Base-by-base conservation (phyloP, 2,329 filamentous ascomycete genomes). In the Ophiosphaerella korrae region DNA sequence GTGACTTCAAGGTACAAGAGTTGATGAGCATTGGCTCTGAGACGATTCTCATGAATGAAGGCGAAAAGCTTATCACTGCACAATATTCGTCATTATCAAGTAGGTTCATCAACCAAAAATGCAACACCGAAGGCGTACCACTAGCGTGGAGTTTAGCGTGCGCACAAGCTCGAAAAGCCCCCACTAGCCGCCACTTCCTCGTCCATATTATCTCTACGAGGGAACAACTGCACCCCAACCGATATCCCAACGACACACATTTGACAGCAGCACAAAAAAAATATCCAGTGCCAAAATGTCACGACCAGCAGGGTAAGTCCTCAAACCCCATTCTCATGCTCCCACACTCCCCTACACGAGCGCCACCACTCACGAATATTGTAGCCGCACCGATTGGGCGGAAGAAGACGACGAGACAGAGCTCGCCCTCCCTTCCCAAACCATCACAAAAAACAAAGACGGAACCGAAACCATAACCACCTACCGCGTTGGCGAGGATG, bases 401-500 rank as follows among this genome's bases (percentile, higher is more conserved):
- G 70, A 72, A 75, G 94, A 97, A 80, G 92, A 96, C 71, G 88
- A 91, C 78, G 89, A 94, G 77, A 87, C 90, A 78, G 88, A 94
- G 77, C 85, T 89, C 80, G 80, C 84, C 64, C 89, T 99, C 67
- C 94, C 94, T 54, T 84, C 89, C 64, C 87, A 90, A 64, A 88
- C 94, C 79, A 89, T 93, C 66, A 93, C 91, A 75, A 88, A 88
- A 75, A 97, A 99, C 86, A 96, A 97, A 80, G 94, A 99, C 77
- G 94, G 95, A 74, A 96, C 91, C 68, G 96, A 97, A 80, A 99
- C 95, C 40, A 89, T 94, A 66, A 88, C 96, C 71, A 90, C 89
- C 58, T 96, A 90, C 81, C 85, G 87, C 68, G 86, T 91, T 80
- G 93, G 96, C 80, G 94, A 99, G 64, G 85, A 93, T 58, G 90